These are phyloP conservation scores for Dendrocalamus sinicus DNA, from an alignment of 176 grass and related monocot species.

Conservation along the genomic window DNA sequence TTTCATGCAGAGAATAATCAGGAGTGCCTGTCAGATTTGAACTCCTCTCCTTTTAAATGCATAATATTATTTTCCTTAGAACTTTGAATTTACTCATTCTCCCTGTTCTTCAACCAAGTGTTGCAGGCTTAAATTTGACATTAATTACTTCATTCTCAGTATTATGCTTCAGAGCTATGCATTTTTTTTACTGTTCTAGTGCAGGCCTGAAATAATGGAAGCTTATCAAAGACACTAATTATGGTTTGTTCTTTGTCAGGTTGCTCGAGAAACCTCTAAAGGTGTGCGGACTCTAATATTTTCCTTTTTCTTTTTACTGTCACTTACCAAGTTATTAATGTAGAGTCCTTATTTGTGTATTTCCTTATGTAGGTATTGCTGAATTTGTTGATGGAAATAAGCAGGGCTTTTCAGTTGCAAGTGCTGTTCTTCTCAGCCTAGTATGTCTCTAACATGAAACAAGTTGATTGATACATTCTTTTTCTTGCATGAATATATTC, in stretches of 20 bases:
- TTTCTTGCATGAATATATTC: slow-evolving; percentile 25
- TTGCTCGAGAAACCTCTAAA: slow-evolving; percentile 73
- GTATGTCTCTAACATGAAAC: slow-evolving; percentile 57
- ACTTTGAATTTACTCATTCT: slow-evolving; percentile 7
- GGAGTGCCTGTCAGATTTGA: background rate
- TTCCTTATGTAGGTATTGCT: slow-evolving; percentile 64
- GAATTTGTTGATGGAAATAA: slow-evolving; percentile 80
- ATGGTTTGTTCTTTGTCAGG: slow-evolving; percentile 60
- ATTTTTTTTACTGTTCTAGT: slow-evolving; percentile 30
- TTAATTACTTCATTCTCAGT: slow-evolving; percentile 37
- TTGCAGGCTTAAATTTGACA: background rate
- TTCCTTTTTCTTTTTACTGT: slow-evolving; percentile 16
- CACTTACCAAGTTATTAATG: slow-evolving; percentile 3
- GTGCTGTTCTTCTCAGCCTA: slow-evolving; percentile 83
- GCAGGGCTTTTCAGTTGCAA: slow-evolving; percentile 76
- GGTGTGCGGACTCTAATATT: slow-evolving; percentile 53
- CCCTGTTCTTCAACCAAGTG: background rate
- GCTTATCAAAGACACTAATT: slow-evolving; percentile 35
- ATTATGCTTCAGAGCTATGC: slow-evolving; percentile 40
- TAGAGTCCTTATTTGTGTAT: slow-evolving; percentile 29
- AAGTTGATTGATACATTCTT: slow-evolving; percentile 9
- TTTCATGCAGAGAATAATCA: slow-evolving; percentile 18
- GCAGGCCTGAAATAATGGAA: slow-evolving; percentile 43
- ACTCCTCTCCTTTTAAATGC: slow-evolving; percentile 12
- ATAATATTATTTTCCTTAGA: slow-evolving; percentile 25